These are phyloP conservation scores for Grosmannia huntii DNA, from an alignment of 2,329 filamentous ascomycete genomes.

Conservation along the genomic window DNA sequence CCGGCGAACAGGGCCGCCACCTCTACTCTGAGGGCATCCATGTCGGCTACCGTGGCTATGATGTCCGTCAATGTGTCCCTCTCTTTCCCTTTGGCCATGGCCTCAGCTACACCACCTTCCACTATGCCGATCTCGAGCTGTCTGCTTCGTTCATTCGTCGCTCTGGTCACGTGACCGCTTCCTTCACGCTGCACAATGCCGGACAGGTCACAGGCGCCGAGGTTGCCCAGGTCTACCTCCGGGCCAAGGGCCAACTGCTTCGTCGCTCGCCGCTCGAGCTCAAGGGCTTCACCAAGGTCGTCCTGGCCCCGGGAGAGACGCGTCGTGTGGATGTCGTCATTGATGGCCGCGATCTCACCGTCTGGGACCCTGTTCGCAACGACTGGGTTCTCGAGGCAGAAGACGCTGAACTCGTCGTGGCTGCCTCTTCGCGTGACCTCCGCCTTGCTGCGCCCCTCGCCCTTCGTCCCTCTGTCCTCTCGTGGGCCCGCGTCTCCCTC, in stretches of 20 bases:
- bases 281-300: constrained; percentile 3
- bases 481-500: background rate
- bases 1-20: constrained; percentile 33
- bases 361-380: constrained; percentile 1
- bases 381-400: constrained; percentile 1
- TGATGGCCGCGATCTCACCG: background rate
- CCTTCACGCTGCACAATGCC: constrained; percentile 42
- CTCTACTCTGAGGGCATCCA: constrained; percentile 71
- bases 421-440: background rate
- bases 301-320: background rate
- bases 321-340: background rate
- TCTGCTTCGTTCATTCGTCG: constrained; percentile 7
- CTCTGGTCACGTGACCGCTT: constrained; percentile 23
- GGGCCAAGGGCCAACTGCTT: background rate
- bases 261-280: constrained; percentile 1
- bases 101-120: constrained; percentile 63
- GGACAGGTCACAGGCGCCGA: constrained; percentile 35
- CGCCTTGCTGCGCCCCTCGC: background rate
- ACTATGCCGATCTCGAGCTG: constrained; percentile 19
- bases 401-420: background rate
- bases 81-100: constrained; percentile 72
- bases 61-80: constrained; percentile 49
- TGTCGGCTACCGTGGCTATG: constrained; percentile 70
- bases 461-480: background rate
- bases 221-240: constrained; percentile 33